Percentiles rank a stretch among this genome's conserved stretches.
Evolutionary conservation across 139 green algal species (phyloP).

Genomic region (Chlorella sp.): DNA sequence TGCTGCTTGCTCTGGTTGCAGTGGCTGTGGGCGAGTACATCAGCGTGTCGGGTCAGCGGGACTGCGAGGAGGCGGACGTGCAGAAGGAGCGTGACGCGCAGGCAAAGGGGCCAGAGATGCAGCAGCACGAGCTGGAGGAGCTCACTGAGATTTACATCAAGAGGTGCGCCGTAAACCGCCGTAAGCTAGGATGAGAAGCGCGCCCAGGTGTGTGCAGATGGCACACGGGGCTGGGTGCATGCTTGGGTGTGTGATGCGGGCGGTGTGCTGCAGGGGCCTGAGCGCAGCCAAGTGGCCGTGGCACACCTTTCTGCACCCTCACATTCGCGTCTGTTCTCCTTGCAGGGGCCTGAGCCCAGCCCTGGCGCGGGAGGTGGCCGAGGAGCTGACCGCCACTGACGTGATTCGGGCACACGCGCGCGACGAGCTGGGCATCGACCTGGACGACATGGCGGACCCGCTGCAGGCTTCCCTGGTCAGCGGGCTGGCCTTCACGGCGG

Average conservation of each 20-base stretch:
- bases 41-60: constrained; percentile 38
- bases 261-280: too few relatives aligned
- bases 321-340: background rate
- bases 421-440: constrained; percentile 85
- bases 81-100: constrained; percentile 58
- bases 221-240: background rate
- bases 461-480: constrained; percentile 36
- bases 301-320: background rate
- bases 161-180: too few relatives aligned
- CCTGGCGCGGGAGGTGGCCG: constrained; percentile 26
- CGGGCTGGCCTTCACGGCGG: constrained; percentile 25
- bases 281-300: too few relatives aligned
- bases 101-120: constrained; percentile 45
- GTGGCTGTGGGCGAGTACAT: constrained; percentile 66
- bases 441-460: constrained; percentile 78
- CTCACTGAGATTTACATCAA: constrained; percentile 66
- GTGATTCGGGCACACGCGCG: constrained; percentile 73
- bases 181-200: too few relatives aligned
- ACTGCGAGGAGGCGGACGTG: constrained; percentile 72
- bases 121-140: constrained; percentile 62
- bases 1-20: background rate
- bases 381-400: constrained; percentile 57
- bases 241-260: background rate
- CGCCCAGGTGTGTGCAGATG: too few relatives aligned
- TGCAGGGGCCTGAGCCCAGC: constrained; percentile 16